Percentiles rank a stretch among this genome's conserved stretches.
These are phyloP conservation scores for Thielaviopsis ethacetica DNA, from an alignment of 2,329 filamentous ascomycete species.

Conservation along the genomic window DNA sequence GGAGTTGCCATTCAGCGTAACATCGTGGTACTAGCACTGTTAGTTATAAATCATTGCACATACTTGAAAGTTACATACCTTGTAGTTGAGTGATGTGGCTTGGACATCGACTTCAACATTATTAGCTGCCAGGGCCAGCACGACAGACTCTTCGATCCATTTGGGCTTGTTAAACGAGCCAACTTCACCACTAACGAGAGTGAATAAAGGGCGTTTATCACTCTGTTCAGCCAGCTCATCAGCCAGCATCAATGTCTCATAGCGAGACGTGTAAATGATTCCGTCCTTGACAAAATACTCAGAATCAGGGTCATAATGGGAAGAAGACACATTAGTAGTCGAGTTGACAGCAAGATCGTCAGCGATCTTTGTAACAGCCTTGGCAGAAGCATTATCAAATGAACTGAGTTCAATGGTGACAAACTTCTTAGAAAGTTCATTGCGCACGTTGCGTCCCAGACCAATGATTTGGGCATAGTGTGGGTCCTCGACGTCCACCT, in stretches of 20 bases:
- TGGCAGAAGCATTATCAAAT: background rate
- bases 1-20: background rate
- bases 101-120: background rate
- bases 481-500: constrained; percentile 13
- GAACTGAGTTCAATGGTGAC: constrained; percentile 18
- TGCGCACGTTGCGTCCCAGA: constrained; percentile 17
- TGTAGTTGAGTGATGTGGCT: background rate
- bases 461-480: constrained; percentile 18
- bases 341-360: background rate
- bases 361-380: background rate
- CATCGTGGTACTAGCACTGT: background rate
- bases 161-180: background rate
- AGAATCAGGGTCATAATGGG: background rate
- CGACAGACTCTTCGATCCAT: background rate
- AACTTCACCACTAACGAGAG: background rate
- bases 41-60: background rate
- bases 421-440: constrained; percentile 17
- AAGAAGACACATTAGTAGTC: background rate
- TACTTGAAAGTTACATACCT: background rate
- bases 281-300: background rate
- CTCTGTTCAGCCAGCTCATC: background rate
- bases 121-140: background rate
- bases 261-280: background rate
- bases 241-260: background rate
- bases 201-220: background rate